These are phyloP conservation scores for Blastocystis sp. DNA, from an alignment of 352 stramenopile genomes.

Conservation along the genomic window DNA sequence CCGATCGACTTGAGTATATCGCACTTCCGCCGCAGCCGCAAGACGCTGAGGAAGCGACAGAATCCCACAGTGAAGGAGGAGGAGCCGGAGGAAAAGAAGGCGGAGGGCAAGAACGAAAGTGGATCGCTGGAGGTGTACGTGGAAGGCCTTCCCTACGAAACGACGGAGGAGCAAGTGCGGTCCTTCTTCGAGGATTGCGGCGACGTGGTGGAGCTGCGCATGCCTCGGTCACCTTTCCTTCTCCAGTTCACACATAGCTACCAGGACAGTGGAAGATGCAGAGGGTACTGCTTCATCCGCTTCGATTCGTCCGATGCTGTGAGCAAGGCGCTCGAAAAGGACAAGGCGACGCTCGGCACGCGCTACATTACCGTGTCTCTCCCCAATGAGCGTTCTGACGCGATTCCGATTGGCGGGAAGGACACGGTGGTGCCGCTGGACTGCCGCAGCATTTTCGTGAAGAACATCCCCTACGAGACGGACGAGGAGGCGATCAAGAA, in stretches of 20 bases:
- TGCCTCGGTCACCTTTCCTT: constrained; percentile 78
- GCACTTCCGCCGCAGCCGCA: background rate
- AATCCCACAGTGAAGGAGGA: constrained; percentile 57
- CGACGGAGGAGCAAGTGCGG: constrained; percentile 83
- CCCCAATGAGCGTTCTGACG: constrained; percentile 73
- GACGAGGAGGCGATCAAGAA: constrained; percentile 81
- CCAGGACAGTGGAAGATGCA: constrained; percentile 84
- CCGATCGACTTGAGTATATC: constrained; percentile 54
- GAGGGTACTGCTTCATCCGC: constrained; percentile 87
- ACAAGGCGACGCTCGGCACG: constrained; percentile 82
- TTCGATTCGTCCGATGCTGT: constrained; percentile 79
- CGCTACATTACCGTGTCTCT: constrained; percentile 83
- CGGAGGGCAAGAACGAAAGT: background rate
- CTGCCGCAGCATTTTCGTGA: constrained; percentile 88
- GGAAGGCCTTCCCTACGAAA: constrained; percentile 89
- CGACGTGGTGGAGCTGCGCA: constrained; percentile 86
- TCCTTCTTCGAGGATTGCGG: constrained; percentile 83
- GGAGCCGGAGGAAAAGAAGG: background rate
- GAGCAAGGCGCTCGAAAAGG: constrained; percentile 80
- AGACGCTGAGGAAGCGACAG: constrained; percentile 35
- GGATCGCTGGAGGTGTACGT: constrained; percentile 81
- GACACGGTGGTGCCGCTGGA: constrained; percentile 75
- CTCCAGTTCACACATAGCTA: constrained; percentile 67
- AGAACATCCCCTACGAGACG: constrained; percentile 88
- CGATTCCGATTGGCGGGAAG: constrained; percentile 43